Percentiles rank a stretch among this genome's conserved stretches.
Conservation (phyloP, 2,329 filamentous ascomycete genomes). For the Coccinonectria pachysandricola region DNA sequence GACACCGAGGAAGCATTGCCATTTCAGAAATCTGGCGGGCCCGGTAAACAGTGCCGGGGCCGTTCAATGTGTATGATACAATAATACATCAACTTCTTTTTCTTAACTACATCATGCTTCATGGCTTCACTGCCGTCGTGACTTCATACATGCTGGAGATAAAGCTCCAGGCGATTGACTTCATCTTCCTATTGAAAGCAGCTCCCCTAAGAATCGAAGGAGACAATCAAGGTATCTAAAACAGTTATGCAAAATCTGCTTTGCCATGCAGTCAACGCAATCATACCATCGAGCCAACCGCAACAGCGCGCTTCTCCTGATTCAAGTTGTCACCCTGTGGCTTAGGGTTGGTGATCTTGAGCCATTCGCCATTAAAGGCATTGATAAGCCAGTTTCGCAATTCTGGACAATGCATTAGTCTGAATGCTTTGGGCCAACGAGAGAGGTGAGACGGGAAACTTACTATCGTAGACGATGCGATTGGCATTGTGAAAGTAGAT, state of each 20-base stretch:
- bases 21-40: slow-evolving; percentile 15
- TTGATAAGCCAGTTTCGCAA: slow-evolving; percentile 87
- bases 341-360: slow-evolving; percentile 44
- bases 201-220: no score
- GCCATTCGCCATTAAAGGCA: slow-evolving; percentile 95
- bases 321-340: slow-evolving; percentile 26
- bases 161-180: no score
- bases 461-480: slow-evolving; percentile 83
- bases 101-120: not conserved
- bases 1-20: slow-evolving; percentile 19
- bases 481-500: slow-evolving; percentile 95
- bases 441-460: slow-evolving; percentile 29
- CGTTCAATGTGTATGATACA: slow-evolving; percentile 22
- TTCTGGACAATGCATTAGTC: slow-evolving; percentile 36
- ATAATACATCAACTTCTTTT: slow-evolving; percentile 20
- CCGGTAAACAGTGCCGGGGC: slow-evolving; percentile 6
- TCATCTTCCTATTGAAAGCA: no score
- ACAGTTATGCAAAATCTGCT: no score
- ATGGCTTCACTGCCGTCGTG: no score
- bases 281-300: slow-evolving; percentile 1
- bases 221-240: slow-evolving; percentile 2
- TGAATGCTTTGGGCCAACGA: not conserved
- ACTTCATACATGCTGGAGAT: no score
- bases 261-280: no score
- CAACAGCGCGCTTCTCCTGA: slow-evolving; percentile 11